Base-by-base conservation (phyloP, 805 yeast genomes). In the Diddensiella santjacobensis region DNA sequence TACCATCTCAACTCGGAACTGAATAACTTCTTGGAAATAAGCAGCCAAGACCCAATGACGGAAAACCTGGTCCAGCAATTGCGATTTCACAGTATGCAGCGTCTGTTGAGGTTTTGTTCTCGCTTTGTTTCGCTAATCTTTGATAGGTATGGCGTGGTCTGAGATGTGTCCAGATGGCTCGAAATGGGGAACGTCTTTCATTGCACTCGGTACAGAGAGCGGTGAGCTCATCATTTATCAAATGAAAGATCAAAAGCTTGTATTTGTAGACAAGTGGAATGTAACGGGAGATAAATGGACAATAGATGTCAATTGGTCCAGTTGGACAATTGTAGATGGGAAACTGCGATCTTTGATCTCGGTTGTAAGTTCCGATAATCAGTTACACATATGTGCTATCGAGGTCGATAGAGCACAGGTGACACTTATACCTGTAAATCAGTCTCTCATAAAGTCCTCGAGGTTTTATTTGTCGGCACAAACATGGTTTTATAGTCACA, bases 151-250 rank as follows among this genome's bases (percentile, higher is more conserved):
- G 3, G 48, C 52, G 4, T 56, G 59, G 59, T 46, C 56, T 5
- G 19, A 31, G 1, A 35, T 38, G 3, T 40, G 26, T 22, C 23
- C 45, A 15, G n/a, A 26, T 4, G 44, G 33, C 11, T 38, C 47
- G 6, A 45, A 43, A 17, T 57, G 61, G 61, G 61, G 61, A 8
- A 39, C 51, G 17, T 30, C 53, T 2, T 54, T 48, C 35, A 22
- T 56, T 10, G 50, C 55, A n/a, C 33, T 57, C 15, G 58, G 59
- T n/a, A 22, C 49, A 3, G 59, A 57, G 38, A 20, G 50, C 10
- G 61, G 61, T 6, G 22, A 42, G 4, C 26, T 54, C 5, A 30
- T 45, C 4, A 29, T 52, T 17, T 53, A 52, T 35, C 45, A 42
- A 35, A 22, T 42, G 23, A 41, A 40, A 15, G 38, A 22, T 3